Percentiles rank a stretch among this genome's conserved stretches.
phyloP scores from a whole-genome alignment of 2,329 filamentous ascomycete genomes.

The Exophiala sp. region DNA sequence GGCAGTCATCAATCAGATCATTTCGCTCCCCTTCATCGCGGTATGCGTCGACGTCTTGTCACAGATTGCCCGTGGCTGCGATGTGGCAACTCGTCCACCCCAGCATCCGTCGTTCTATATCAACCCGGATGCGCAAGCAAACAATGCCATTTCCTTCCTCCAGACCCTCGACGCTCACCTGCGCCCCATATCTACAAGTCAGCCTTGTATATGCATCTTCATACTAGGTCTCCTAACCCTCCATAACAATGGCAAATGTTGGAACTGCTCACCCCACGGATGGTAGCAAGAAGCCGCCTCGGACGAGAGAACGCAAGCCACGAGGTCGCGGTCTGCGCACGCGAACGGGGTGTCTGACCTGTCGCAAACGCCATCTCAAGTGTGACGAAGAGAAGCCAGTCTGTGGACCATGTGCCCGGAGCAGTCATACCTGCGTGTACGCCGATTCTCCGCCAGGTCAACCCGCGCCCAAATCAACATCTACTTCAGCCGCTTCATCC shows the following conservation, averaged over 20 bases:
- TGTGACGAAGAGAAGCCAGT: constrained; percentile 90
- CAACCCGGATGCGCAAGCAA: background rate
- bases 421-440: constrained; percentile 1
- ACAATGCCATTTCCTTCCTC: background rate
- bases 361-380: constrained; percentile 88
- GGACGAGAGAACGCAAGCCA: constrained; percentile 2
- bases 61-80: background rate
- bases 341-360: constrained; percentile 91
- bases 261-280: background rate
- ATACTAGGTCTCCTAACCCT: background rate
- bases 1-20: background rate
- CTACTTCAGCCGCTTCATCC: background rate
- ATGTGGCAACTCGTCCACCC: background rate
- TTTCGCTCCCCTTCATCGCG: background rate
- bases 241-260: background rate
- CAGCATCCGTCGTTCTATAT: background rate
- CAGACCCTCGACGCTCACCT: background rate
- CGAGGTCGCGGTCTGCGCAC: constrained; percentile 49
- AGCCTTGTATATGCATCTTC: background rate
- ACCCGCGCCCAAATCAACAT: background rate
- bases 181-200: background rate
- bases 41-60: background rate
- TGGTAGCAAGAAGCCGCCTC: background rate
- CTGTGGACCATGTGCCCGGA: constrained; percentile 49
- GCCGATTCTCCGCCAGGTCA: background rate